Evolutionary conservation across 306 rosid genomes (phyloP).

Genomic region (Gastrolobium bilobum): DNA sequence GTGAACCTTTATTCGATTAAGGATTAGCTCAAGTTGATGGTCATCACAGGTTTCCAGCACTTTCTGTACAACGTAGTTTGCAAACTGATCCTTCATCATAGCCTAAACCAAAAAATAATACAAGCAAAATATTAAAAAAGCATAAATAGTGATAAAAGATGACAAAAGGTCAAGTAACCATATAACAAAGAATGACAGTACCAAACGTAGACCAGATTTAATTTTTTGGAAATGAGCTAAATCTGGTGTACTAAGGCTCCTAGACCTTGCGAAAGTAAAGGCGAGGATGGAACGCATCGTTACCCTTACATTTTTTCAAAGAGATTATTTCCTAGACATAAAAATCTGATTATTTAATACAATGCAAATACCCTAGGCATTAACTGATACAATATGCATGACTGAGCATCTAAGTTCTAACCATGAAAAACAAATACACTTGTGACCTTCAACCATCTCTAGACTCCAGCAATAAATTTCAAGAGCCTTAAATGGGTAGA

Average conservation of each 20-base stretch:
- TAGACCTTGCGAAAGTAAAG: no score
- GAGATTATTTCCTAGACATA: no score
- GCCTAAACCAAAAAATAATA: slow-evolving; percentile 45
- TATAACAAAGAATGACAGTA: neutral
- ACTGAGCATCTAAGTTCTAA: slow-evolving; percentile 1
- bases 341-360: neutral
- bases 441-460: neutral
- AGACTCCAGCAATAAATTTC: neutral
- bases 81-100: slow-evolving; percentile 99
- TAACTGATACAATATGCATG: slow-evolving; percentile 6
- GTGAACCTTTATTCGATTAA: slow-evolving; percentile 91
- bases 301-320: no score
- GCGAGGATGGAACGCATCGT: no score
- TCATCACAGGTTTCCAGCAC: slow-evolving; percentile 97
- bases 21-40: slow-evolving; percentile 94
- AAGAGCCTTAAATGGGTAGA: neutral
- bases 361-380: neutral
- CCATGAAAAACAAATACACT: slow-evolving; percentile 15
- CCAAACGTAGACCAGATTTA: neutral
- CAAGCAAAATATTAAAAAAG: slow-evolving; percentile 31
- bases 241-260: no score
- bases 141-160: neutral
- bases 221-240: neutral
- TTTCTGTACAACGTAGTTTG: slow-evolving; percentile 96
- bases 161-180: neutral